Base-by-base conservation (phyloP, 768 basidiomycete genomes). In the Kwoniella bestiolae region DNA sequence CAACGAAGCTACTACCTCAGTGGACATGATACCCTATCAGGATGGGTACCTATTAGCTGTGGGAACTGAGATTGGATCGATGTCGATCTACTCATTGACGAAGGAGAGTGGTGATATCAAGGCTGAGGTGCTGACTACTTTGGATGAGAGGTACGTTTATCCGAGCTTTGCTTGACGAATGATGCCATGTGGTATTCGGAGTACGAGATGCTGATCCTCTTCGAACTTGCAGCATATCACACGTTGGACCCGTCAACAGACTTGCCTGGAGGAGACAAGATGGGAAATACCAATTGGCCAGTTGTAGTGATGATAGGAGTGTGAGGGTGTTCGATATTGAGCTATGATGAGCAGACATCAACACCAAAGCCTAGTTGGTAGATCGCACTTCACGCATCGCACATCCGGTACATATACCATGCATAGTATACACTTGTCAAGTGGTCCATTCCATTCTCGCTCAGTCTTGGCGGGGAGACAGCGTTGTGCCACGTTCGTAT, bases 281-380 rank as follows among this genome's bases (percentile, higher is more conserved):
- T 11, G 55, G 52, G 12, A 53, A 26, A 35, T n/a, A 78, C 62
- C 84, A 87, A 65, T 85, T 97, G 57, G 94, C 92, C 34, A 92
- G 88, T 64, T 92, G 92, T 75, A 91, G 91, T 80, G 92, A 95
- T 83, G 94, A 97, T 85, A 88, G 91, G 84, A 90, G 90, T 84
- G 83, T 94, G 82, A 90, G 88, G 81, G 85, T 95, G 83, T 83
- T 88, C 81, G 84, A 84, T 26, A 26, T 63, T 25, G 35, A 34
- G 25, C 14, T 53, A 9, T 34, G 29, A n/a, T 25, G 5, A 32
- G 31, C 12, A 5, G 34, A 12, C 38, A 41, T 41, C 12, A 14
- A 11, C 38, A 14, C 38, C 4, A 41, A 14, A 18, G 3, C n/a
- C n/a, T n/a, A n/a, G n/a, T n/a, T n/a, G n/a, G n/a, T n/a, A n/a